Conservation (phyloP, 1,284 basidiomycete species). For the Cutaneotrichosporon cyanovorans region DNA sequence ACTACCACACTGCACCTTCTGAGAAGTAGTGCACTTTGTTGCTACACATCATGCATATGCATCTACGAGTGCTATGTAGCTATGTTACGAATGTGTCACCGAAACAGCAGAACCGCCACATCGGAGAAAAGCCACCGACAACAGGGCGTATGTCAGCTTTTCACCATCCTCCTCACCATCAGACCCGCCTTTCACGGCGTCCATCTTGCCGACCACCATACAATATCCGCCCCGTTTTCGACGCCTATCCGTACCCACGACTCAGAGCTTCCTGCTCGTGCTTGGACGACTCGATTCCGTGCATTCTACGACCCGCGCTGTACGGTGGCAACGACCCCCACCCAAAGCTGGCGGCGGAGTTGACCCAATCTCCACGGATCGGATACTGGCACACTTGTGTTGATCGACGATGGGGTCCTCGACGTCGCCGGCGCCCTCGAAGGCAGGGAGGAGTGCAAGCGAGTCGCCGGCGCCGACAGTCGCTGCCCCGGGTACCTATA, state of each 20-base stretch:
- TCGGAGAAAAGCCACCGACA: neutral
- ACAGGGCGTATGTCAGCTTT: conserved; percentile 1
- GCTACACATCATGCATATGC: too few relatives aligned
- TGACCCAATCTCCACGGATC: neutral
- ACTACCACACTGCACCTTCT: too few relatives aligned
- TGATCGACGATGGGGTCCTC: conserved; percentile 30
- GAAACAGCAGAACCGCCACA: neutral
- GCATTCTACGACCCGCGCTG: neutral
- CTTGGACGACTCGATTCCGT: conserved; percentile 7
- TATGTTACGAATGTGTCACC: too few relatives aligned
- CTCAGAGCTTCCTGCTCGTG: neutral
- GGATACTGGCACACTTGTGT: neutral
- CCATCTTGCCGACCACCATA: neutral
- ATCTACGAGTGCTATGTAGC: too few relatives aligned
- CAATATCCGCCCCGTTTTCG: neutral
- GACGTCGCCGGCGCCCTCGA: conserved; percentile 31
- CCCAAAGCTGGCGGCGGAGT: neutral
- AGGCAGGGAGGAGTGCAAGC: conserved; percentile 23
- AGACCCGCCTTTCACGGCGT: neutral
- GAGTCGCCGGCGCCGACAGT: conserved; percentile 49
- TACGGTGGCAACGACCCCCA: neutral
- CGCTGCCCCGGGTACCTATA: conserved; percentile 65
- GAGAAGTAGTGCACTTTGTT: too few relatives aligned
- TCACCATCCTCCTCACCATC: neutral
- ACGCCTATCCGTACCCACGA: neutral